phyloP scores from a whole-genome alignment of 73 alveolate genomes.

The Blepharisma stoltei region DNA sequence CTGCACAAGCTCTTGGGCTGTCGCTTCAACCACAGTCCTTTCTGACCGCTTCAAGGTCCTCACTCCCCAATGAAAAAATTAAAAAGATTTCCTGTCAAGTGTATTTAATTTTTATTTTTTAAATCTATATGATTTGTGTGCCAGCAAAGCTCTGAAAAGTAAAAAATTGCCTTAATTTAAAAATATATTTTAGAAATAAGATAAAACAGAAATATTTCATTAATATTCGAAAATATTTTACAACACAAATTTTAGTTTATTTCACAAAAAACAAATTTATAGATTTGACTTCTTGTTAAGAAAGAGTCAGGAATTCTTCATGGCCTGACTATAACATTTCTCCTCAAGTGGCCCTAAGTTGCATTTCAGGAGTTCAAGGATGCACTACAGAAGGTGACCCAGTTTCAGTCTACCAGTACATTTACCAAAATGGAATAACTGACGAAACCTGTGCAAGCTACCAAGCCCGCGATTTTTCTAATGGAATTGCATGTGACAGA shows the following conservation, averaged over 20 bases:
- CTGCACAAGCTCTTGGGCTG: constrained; percentile 94
- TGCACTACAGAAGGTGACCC: constrained; percentile 79
- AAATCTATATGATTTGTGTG: too few relatives aligned
- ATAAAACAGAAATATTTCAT: too few relatives aligned
- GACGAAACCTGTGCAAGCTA: constrained; percentile 78
- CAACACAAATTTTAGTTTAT: too few relatives aligned
- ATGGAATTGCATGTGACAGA: constrained; percentile 50
- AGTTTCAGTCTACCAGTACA: constrained; percentile 62
- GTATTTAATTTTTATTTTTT: too few relatives aligned
- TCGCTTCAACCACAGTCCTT: constrained; percentile 69
- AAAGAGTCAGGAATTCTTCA: constrained; percentile 73
- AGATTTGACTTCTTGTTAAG: too few relatives aligned
- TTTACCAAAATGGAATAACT: constrained; percentile 55
- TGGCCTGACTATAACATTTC: constrained; percentile 77
- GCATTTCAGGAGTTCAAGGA: constrained; percentile 66
- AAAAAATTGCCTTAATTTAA: too few relatives aligned
- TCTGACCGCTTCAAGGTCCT: constrained; percentile 74
- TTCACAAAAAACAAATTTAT: too few relatives aligned
- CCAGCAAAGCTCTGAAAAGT: too few relatives aligned
- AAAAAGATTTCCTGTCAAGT: too few relatives aligned
- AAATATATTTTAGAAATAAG: too few relatives aligned
- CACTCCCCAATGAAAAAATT: too few relatives aligned
- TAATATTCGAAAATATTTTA: too few relatives aligned
- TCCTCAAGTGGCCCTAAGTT: constrained; percentile 74
- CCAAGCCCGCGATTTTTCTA: constrained; percentile 53